A percentile compares a stretch with the other conserved stretches of the same genome.
phyloP scores from a whole-genome alignment of 805 yeast genomes.

The Cyberlindnera samutprakarnensis region DNA sequence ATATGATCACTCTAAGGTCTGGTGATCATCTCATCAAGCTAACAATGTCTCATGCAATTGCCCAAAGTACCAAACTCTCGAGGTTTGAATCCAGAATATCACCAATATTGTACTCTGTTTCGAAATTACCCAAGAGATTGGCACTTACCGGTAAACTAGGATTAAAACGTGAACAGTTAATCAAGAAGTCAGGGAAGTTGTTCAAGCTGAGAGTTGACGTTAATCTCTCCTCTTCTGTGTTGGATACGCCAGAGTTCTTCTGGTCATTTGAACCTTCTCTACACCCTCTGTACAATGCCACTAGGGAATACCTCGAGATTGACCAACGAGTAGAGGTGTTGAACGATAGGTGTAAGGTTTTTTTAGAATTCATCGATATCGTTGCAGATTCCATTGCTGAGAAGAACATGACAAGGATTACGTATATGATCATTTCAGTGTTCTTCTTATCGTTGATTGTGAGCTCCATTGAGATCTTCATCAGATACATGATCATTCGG shows the following conservation, averaged over 20 bases:
- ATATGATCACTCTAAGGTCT: slow-evolving; percentile 82
- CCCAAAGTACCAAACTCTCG: slow-evolving; percentile 89
- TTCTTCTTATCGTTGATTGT: slow-evolving; percentile 74
- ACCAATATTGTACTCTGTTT: slow-evolving; percentile 70
- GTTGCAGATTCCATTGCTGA: slow-evolving; percentile 93
- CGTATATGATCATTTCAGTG: slow-evolving; percentile 81
- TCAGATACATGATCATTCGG: slow-evolving; percentile 44
- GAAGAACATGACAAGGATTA: slow-evolving; percentile 82
- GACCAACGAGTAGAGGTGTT: slow-evolving; percentile 91
- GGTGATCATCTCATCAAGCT: slow-evolving; percentile 91
- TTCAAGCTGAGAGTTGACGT: slow-evolving; percentile 92
- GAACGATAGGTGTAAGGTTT: slow-evolving; percentile 90
- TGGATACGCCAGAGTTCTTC: slow-evolving; percentile 94
- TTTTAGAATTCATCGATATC: slow-evolving; percentile 86
- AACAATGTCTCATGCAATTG: slow-evolving; percentile 93
- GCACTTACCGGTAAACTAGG: slow-evolving; percentile 89
- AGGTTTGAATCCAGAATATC: slow-evolving; percentile 90
- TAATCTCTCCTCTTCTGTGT: slow-evolving; percentile 78
- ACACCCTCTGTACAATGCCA: slow-evolving; percentile 85
- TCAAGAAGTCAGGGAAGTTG: slow-evolving; percentile 83
- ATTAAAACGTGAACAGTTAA: slow-evolving; percentile 71
- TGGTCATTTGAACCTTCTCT: slow-evolving; percentile 96
- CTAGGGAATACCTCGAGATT: slow-evolving; percentile 87
- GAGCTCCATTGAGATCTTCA: slow-evolving; percentile 61
- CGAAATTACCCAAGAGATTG: slow-evolving; percentile 81